Evolutionary conservation across 306 rosid genomes (phyloP), one percentile per base, ranked within the genome.

Genomic region (Trichosanthes cucumerina): DNA sequence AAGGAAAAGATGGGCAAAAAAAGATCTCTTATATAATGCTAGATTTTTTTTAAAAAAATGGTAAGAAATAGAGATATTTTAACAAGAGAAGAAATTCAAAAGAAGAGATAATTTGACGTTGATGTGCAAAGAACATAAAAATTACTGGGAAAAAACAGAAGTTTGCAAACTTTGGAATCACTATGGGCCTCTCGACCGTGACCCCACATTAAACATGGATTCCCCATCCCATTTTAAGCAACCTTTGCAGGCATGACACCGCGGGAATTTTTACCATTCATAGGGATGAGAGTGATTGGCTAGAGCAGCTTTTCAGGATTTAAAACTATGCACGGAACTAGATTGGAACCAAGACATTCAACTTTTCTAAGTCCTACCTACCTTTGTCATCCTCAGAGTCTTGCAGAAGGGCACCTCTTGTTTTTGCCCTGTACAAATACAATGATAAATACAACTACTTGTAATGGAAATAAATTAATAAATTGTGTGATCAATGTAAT

Each of bases 321-420:
- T 18, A 28, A 62, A 62, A 63, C 28, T 68, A 11, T 39, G 75
- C n/a, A 44, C 57, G 24, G 14, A 43, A 41, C 21, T 68, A 39
- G 52, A 68, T 43, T 21, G 38, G 56, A 70, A 21, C 36, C 21
- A 69, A 70, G 36, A 70, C 36, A 70, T 70, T 70, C 38, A 43
- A 43, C 19, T 19, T 69, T 53, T 69, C 54, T 13, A 11, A 39
- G 75, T 41, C 66, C 36, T 28, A 71, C 76, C 21, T 71, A 71
- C 76, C 76, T 53, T 13, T 46, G 62, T 88, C 85, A 62, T 84
- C 88, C 33, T 83, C 96, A 2, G 86, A 82, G 84, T 88, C 88
- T 77, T 81, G 90, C 85, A 93, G 84, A 78, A 89, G 79, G 18
- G 86, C 96, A 24, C 96, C 97, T 81, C 96, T 85, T 69, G 90